Conservation (phyloP, 345 rosid species). For the Toxicodendron radicans region DNA sequence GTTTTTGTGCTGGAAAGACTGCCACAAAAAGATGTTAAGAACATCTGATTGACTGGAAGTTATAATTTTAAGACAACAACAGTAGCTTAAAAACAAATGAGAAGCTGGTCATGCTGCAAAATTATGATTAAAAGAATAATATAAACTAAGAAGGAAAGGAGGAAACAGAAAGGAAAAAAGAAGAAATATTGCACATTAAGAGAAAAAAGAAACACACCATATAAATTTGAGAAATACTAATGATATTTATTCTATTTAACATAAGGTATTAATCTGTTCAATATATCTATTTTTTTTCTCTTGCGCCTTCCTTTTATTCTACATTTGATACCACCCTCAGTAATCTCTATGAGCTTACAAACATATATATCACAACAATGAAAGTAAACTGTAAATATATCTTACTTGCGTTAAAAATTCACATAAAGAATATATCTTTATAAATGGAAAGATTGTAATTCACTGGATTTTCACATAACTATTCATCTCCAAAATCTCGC, state of each 20-base stretch:
- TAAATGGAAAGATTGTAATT: background rate
- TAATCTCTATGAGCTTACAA: background rate
- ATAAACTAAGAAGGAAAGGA: background rate
- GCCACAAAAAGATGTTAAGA: conserved; percentile 22
- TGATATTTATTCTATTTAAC: no score
- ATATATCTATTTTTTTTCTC: no score
- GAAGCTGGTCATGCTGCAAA: background rate
- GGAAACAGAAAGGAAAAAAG: background rate
- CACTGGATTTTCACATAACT: no score
- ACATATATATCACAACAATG: background rate
- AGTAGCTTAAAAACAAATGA: background rate
- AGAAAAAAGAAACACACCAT: background rate
- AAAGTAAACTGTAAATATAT: background rate
- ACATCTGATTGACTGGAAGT: background rate
- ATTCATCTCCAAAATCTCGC: background rate
- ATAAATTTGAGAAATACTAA: background rate
- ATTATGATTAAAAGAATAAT: background rate
- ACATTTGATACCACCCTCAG: background rate
- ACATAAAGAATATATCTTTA: background rate
- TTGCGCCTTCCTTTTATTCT: background rate
- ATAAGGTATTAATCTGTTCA: no score
- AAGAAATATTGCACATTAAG: background rate
- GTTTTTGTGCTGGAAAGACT: conserved; percentile 47
- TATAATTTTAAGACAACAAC: conserved; percentile 3
- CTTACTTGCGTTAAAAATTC: background rate